phyloP scores from a whole-genome alignment of 805 yeast species.

The Clavispora fructus region DNA sequence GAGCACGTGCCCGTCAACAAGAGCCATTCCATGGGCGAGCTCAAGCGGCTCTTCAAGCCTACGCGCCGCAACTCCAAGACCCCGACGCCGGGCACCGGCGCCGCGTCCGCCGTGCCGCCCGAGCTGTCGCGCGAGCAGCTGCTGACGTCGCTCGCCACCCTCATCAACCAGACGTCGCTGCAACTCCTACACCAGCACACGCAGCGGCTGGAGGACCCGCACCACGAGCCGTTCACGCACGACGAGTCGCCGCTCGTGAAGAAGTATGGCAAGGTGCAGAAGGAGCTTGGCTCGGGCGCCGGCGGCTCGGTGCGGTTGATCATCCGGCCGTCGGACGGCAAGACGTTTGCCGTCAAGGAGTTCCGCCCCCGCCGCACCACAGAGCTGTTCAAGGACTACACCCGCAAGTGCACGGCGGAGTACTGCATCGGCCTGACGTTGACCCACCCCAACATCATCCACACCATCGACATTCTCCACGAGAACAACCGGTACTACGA shows the following conservation, averaged over 20 bases:
- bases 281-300: slow-evolving; percentile 78
- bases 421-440: slow-evolving; percentile 80
- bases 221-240: slow-evolving; percentile 14
- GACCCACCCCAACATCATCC: slow-evolving; percentile 75
- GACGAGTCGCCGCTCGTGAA: slow-evolving; percentile 25
- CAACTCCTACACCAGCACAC: slow-evolving; percentile 20
- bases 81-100: not conserved
- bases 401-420: slow-evolving; percentile 86
- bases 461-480: slow-evolving; percentile 70
- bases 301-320: slow-evolving; percentile 81
- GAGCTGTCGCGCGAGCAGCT: slow-evolving; percentile 12
- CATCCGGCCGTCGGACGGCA: slow-evolving; percentile 61
- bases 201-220: slow-evolving; percentile 10
- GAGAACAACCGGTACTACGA: slow-evolving; percentile 71
- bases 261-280: slow-evolving; percentile 71
- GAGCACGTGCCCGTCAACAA: slow-evolving; percentile 29
- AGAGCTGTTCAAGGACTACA: slow-evolving; percentile 70
- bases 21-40: slow-evolving; percentile 58
- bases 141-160: slow-evolving; percentile 13
- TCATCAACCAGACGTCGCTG: slow-evolving; percentile 14
- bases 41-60: slow-evolving; percentile 69
- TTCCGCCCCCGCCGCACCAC: slow-evolving; percentile 67
- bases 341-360: slow-evolving; percentile 79
- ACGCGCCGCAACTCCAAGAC: slow-evolving; percentile 27
- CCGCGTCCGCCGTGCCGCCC: not conserved